Base-by-base conservation (phyloP, 139 green algal species). In the Chlorella ohadii region DNA sequence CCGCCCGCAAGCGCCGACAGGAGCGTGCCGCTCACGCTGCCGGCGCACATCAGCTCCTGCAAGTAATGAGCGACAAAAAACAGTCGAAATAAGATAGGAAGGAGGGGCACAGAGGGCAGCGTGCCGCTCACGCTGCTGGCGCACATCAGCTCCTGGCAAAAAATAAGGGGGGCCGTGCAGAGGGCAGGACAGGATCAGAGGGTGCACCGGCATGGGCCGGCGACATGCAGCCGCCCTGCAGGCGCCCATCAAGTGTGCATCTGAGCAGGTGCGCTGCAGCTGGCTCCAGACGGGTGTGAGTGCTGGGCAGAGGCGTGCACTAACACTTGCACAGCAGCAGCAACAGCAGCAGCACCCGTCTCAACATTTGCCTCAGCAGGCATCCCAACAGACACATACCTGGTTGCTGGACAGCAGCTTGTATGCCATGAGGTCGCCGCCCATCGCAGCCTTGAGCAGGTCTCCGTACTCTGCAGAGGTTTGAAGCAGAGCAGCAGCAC, bases 111-210 rank as follows among this genome's bases (percentile, higher is more conserved):
- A n/a, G n/a, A n/a, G n/a, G 22, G 23, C 23, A 82, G 59, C 3
- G 27, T 23, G 7, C 76, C 76, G 27, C 38, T 22, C 12, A 82
- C 19, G 76, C 57, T 72, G 76, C 76, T 59, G 12, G 76, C 56
- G 76, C 76, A 82, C 36, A 82, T 3, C 76, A 82, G 27, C 57
- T 82, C 76, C 76, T 77, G 25, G 70, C 33, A n/a, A n/a, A n/a
- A n/a, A n/a, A n/a, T n/a, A 25, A 28, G 61, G 3, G n/a, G 33
- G 61, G 61, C 61, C 2, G 7, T 27, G 2, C 23, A n/a, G n/a
- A n/a, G n/a, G 22, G 23, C 23, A 82, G 59, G 25, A 6, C 23
- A 12, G 11, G 61, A 2, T 34, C 7, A 9, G 23, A 28, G 20
- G 6, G 23, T 6, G 23, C 7, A 33, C 6, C 61, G 59, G 22